These are phyloP conservation scores for Nitzschia sp. DNA, from an alignment of 108 stramenopile species.

Conservation along the genomic window DNA sequence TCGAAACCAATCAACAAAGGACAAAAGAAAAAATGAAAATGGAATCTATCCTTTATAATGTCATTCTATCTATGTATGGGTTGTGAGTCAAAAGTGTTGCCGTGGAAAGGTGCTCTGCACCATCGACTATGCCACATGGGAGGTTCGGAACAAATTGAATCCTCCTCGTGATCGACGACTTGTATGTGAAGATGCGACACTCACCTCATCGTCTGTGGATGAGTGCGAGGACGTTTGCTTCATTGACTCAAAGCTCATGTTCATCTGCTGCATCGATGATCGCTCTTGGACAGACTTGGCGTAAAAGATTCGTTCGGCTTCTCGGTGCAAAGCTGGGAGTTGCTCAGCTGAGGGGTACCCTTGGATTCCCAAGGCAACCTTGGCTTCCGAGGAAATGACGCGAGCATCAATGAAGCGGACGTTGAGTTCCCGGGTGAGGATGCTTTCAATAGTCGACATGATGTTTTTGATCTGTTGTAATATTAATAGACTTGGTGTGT, in stretches of 20 bases:
- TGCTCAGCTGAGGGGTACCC: conserved; percentile 7
- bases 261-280: conserved; percentile 1
- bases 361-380: conserved; percentile 5
- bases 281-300: background rate
- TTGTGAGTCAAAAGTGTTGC: no score
- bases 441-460: conserved; percentile 8
- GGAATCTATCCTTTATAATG: no score
- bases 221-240: background rate
- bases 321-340: background rate
- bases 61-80: no score
- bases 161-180: no score
- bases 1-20: no score
- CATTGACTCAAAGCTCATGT: background rate
- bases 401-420: conserved; percentile 20
- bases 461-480: background rate
- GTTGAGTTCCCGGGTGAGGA: conserved; percentile 5
- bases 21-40: no score
- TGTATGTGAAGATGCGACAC: no score
- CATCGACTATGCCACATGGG: no score
- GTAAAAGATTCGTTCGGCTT: conserved; percentile 9
- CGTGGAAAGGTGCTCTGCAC: no score
- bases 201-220: no score
- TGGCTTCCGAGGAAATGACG: conserved; percentile 7
- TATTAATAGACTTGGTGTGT: no score
- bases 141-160: no score